Evolutionary conservation across 352 stramenopile genomes (phyloP).

Genomic region (Phytophthora colocasiae): DNA sequence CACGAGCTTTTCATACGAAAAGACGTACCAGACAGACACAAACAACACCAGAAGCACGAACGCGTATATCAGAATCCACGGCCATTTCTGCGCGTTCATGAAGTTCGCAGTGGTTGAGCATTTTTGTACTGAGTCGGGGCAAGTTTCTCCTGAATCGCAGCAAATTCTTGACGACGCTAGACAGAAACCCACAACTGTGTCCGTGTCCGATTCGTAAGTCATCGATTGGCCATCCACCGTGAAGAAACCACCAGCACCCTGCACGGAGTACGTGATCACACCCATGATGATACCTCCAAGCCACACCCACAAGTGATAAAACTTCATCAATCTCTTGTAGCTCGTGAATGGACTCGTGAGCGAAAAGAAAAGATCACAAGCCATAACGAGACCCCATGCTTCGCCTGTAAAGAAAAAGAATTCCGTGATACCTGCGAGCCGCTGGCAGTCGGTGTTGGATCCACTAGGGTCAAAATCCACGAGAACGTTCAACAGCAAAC

Average conservation of each 20-base stretch:
- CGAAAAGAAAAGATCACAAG: slow-evolving; percentile 89
- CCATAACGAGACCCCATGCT: slow-evolving; percentile 89
- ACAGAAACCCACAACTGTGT: slow-evolving; percentile 83
- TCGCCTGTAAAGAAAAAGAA: slow-evolving; percentile 92
- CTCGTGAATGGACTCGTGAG: slow-evolving; percentile 90
- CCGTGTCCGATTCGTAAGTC: slow-evolving; percentile 72
- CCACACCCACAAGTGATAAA: slow-evolving; percentile 90
- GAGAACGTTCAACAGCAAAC: slow-evolving; percentile 83
- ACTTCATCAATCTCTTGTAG: slow-evolving; percentile 91
- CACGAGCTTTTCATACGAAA: neutral
- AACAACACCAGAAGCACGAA: slow-evolving; percentile 88
- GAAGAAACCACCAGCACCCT: slow-evolving; percentile 83
- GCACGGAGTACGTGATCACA: slow-evolving; percentile 73
- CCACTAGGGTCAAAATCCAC: slow-evolving; percentile 78
- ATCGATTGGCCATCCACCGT: slow-evolving; percentile 85
- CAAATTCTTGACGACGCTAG: slow-evolving; percentile 85
- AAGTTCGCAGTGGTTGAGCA: slow-evolving; percentile 71
- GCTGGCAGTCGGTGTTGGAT: slow-evolving; percentile 62
- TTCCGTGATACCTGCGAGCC: slow-evolving; percentile 85
- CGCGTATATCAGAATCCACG: slow-evolving; percentile 89
- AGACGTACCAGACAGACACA: slow-evolving; percentile 76
- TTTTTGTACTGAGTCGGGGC: slow-evolving; percentile 39
- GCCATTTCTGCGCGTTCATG: slow-evolving; percentile 84
- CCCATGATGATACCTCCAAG: slow-evolving; percentile 84
- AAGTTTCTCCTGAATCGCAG: slow-evolving; percentile 61